Conservation (phyloP, 2,329 filamentous ascomycete genomes). For the Gnomoniopsis smithogilvyi region DNA sequence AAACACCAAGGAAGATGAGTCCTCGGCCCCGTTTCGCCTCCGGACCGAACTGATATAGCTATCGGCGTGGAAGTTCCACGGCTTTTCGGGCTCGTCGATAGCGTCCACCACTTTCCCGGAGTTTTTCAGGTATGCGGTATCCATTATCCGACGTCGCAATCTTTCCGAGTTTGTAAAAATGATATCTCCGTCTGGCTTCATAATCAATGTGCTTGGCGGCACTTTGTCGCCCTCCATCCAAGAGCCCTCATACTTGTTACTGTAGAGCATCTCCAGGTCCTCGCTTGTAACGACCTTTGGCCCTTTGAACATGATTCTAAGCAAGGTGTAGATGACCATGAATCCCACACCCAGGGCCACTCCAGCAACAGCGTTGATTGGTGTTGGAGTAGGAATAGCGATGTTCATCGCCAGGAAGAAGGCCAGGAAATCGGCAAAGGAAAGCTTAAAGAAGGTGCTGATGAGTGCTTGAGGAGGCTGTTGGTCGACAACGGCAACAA, state of each 20-base stretch:
- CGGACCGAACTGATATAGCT: not conserved
- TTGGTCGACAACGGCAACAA: conserved; percentile 9
- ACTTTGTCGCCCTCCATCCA: conserved; percentile 1
- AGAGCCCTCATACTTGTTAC: not conserved
- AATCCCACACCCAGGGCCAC: not conserved
- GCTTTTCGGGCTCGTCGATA: not conserved
- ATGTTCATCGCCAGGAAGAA: conserved; percentile 9
- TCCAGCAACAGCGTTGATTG: not conserved
- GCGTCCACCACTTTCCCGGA: not conserved
- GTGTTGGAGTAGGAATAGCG: not conserved
- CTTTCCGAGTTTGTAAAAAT: conserved; percentile 6
- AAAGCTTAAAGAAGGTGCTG: conserved; percentile 4
- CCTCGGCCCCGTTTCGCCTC: not conserved
- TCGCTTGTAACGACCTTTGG: not conserved
- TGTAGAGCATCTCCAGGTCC: not conserved
- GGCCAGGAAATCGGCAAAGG: conserved; percentile 8
- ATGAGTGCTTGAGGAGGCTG: conserved; percentile 6
- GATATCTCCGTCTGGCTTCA: conserved; percentile 4
- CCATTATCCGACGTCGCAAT: not conserved
- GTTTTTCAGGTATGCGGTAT: not conserved
- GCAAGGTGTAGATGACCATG: conserved; percentile 1
- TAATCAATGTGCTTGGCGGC: not conserved
- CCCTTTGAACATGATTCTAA: conserved; percentile 6
- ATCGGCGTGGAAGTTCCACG: conserved; percentile 1
- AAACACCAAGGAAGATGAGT: not conserved